Evolutionary conservation across 1,284 basidiomycete species (phyloP), one percentile per base, ranked within the genome.

Genomic region (Exobasidium cylindrosporum): DNA sequence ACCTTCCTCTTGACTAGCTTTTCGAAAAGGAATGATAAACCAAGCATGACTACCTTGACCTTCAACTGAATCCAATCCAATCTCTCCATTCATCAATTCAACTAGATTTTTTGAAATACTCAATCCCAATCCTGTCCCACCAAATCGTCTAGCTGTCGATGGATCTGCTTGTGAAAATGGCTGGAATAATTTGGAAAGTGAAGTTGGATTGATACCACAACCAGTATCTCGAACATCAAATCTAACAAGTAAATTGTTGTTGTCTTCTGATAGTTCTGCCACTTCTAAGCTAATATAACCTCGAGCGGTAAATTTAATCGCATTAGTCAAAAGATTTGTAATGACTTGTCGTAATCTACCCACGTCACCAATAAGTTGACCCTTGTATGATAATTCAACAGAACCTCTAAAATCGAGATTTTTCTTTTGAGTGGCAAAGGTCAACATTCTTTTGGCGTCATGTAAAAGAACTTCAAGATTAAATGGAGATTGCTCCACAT

Each of bases 401-500:
- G 76, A 69, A 62, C 78, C 76, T 57, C 65, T 59, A 57, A 80
- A 81, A 21, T 72, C 65, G 43, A 81, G 74, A 1, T 70, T 70
- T 60, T 81, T 81, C 66, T 76, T 73, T 49, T 75, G 69, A 6
- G 80, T 79, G 0, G 74, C 73, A 46, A 77, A 77, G 30, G 66
- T 65, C n/a, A 81, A 75, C 62, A 80, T 76, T 63, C 73, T 72
- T 32, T 76, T 73, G 2, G 73, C 74, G 57, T 81, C 79, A 58
- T 71, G 69, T 40, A 79, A 64, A 17, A 81, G 65, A n/a, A 80
- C 74, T 29, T 73, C 77, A 4, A 83, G 71, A 23, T 70, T 74
- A 72, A 83, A 83, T 0, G 81, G 79, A 10, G 81, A 78, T 23
- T 74, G 69, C 53, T 83, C 83, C 17, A 82, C 71, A 31, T 80